Conservation (phyloP, 108 stramenopile species). For the Parmales sp. region DNA sequence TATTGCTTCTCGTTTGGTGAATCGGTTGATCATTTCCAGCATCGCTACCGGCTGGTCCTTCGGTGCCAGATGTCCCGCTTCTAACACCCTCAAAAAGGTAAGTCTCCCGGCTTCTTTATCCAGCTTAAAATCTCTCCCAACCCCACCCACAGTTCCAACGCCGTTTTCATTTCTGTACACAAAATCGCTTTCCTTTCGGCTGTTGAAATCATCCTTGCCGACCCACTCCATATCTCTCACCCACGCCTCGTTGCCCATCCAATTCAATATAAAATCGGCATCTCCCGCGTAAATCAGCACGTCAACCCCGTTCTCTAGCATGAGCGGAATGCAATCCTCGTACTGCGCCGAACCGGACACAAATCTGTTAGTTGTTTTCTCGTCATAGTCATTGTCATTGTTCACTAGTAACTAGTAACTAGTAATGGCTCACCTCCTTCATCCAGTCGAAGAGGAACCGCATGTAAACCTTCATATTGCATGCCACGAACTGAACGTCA, state of each 20-base stretch:
- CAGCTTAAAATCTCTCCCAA: slow-evolving; percentile 11
- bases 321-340: slow-evolving; percentile 25
- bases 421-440: too few species aligned
- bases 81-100: slow-evolving; percentile 36
- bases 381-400: too few species aligned
- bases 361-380: too few species aligned
- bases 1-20: too few species aligned
- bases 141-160: slow-evolving; percentile 24
- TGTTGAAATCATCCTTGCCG: background rate
- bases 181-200: background rate
- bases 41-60: slow-evolving; percentile 32
- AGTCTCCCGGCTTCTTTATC: slow-evolving; percentile 4
- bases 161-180: background rate
- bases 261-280: slow-evolving; percentile 40
- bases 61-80: slow-evolving; percentile 43
- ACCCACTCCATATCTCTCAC: background rate
- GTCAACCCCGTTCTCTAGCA: slow-evolving; percentile 32
- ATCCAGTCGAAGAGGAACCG: slow-evolving; percentile 4
- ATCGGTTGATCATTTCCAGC: slow-evolving; percentile 26
- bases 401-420: too few species aligned
- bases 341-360: too few species aligned
- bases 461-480: slow-evolving; percentile 6
- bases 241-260: slow-evolving; percentile 9
- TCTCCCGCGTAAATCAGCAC: slow-evolving; percentile 48
- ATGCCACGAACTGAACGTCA: background rate